Base-by-base conservation (phyloP, 2,329 filamentous ascomycete genomes). In the Pseudogymnoascus sp. region DNA sequence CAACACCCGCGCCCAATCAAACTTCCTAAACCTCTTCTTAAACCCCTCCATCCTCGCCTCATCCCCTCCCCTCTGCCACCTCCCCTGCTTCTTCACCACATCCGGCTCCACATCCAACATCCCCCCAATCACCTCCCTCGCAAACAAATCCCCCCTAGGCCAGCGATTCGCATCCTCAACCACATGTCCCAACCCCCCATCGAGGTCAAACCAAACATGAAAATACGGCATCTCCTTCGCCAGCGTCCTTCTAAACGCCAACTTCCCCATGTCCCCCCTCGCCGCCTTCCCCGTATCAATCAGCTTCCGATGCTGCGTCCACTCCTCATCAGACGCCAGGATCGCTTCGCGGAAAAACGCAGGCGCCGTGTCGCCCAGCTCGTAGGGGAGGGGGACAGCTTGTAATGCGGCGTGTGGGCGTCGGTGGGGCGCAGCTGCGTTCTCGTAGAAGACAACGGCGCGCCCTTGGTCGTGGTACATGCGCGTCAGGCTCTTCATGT, bases 161-260 rank as follows among this genome's bases (percentile, higher is more conserved):
- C 95, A 99, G 60, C 87, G 81, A 59, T 86, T 83, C 29, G 86
- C 80, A 69, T 99, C 90, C 76, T 99, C 95, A 0, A 99, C 90
- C 7, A 99, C 81, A 74, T 99, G 95, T 0, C 91, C 95, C 67
- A 99, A 77, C 0, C 95, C 95, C 2, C 95, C 95, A 72, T 99
- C 93, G 0, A 99, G 79, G 61, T 86, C 85, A 73, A 97, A 97
- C 93, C 93, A 99, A 19, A 88, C 93, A 74, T 99, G 95, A 71
- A 99, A 99, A 75, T 99, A 99, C 0, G 96, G 93, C 90, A 96
- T 93, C 78, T 99, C 93, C 77, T 96, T 96, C 11, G 90, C 91
- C 65, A 99, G 80, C 19, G 84, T 88, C 63, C 87, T 83, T 0
- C 93, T 83, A 74, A 99, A 99, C 1, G 95, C 93, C 62, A 83